Percentiles rank a stretch among this genome's conserved stretches.
Evolutionary conservation across 2,329 filamentous ascomycete species (phyloP).

Genomic region (Monosporascus cannonballus): DNA sequence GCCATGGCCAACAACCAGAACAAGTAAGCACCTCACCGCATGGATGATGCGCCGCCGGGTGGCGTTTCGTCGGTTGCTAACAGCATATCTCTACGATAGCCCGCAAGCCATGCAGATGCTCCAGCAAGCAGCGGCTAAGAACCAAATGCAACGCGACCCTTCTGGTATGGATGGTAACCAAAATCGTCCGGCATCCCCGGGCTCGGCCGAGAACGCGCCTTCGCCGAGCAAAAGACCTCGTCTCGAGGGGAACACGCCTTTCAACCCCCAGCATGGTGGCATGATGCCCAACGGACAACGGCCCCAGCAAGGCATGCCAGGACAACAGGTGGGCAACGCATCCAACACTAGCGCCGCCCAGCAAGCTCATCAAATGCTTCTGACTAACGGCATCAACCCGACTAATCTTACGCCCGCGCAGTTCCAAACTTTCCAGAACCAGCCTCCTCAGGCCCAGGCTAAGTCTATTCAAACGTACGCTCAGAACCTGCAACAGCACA

Average conservation of each 20-base stretch:
- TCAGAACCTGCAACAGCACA: constrained; percentile 76
- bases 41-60: too few species aligned
- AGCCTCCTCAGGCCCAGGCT: constrained; percentile 58
- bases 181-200: constrained; percentile 74
- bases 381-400: constrained; percentile 69
- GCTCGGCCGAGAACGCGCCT: constrained; percentile 77
- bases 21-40: constrained; percentile 46
- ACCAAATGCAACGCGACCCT: constrained; percentile 81
- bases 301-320: constrained; percentile 61
- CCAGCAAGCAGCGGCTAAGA: constrained; percentile 56
- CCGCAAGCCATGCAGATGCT: constrained; percentile 67
- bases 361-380: constrained; percentile 52
- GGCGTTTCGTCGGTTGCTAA: constrained; percentile 10
- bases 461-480: constrained; percentile 87
- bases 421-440: constrained; percentile 58
- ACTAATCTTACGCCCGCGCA: constrained; percentile 67
- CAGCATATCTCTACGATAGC: constrained; percentile 28
- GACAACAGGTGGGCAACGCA: constrained; percentile 57
- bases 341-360: constrained; percentile 30
- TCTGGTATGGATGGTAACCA: constrained; percentile 82
- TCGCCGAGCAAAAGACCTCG: constrained; percentile 89
- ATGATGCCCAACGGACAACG: constrained; percentile 74
- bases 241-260: constrained; percentile 65
- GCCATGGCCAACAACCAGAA: constrained; percentile 75
- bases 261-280: constrained; percentile 63